Conservation (phyloP, 2,329 filamentous ascomycete genomes). For the Moelleriella libera region DNA sequence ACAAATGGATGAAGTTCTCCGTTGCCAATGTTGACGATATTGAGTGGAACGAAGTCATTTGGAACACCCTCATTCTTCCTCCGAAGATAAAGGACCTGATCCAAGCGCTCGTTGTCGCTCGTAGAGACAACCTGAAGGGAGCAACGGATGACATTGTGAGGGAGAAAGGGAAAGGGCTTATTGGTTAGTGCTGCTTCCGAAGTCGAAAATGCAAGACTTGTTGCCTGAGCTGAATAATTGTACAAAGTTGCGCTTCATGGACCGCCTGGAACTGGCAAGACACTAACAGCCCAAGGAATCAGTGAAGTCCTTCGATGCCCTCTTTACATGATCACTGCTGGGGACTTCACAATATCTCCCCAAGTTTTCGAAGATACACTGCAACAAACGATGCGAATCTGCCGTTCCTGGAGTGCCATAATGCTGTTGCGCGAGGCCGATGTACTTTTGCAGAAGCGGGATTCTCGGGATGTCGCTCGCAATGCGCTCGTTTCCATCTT, state of each 20-base stretch:
- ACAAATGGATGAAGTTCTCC: constrained; percentile 79
- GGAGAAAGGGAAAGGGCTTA: constrained; percentile 77
- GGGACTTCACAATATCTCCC: constrained; percentile 69
- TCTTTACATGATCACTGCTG: constrained; percentile 70
- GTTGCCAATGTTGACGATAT: constrained; percentile 71
- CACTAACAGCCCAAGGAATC: constrained; percentile 75
- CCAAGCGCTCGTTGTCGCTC: constrained; percentile 63
- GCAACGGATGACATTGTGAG: constrained; percentile 74
- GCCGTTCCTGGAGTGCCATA: constrained; percentile 75
- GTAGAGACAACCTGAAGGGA: constrained; percentile 68
- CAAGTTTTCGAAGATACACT: constrained; percentile 60
- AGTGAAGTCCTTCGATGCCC: constrained; percentile 71
- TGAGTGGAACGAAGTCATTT: constrained; percentile 71
- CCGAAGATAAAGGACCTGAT: constrained; percentile 50
- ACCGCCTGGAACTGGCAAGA: constrained; percentile 79
- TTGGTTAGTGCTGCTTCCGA: constrained; percentile 30
- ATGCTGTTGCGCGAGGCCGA: constrained; percentile 77
- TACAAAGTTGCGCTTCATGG: constrained; percentile 56
- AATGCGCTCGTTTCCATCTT: constrained; percentile 83
- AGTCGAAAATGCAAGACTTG: neutral
- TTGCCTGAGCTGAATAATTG: constrained; percentile 6
- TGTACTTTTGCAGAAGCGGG: constrained; percentile 71
- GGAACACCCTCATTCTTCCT: constrained; percentile 64
- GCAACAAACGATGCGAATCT: constrained; percentile 74
- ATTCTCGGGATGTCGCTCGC: constrained; percentile 70